Conservation (phyloP, 1,284 basidiomycete species). For the Anthracocystis walkeri region DNA sequence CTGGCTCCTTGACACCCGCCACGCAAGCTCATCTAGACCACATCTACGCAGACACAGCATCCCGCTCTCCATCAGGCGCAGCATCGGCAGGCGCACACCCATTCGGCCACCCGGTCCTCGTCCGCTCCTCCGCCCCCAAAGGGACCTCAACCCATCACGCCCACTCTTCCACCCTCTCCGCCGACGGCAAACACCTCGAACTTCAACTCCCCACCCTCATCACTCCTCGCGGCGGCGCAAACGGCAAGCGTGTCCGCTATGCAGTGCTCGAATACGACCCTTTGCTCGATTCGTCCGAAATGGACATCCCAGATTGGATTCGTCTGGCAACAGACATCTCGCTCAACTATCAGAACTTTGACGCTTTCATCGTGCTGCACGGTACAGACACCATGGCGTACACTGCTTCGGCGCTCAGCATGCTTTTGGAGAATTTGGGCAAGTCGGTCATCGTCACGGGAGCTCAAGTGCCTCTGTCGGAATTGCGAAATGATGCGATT, state of each 20-base stretch:
- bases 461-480: slow-evolving; percentile 89
- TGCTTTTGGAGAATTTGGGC: slow-evolving; percentile 88
- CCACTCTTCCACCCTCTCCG: slow-evolving; percentile 30
- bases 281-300: slow-evolving; percentile 87
- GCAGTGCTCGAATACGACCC: slow-evolving; percentile 66
- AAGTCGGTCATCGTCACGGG: slow-evolving; percentile 89
- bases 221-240: slow-evolving; percentile 48
- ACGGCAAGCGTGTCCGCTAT: slow-evolving; percentile 57
- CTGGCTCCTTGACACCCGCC: slow-evolving; percentile 21
- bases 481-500: slow-evolving; percentile 82
- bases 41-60: slow-evolving; percentile 31
- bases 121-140: slow-evolving; percentile 52
- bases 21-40: slow-evolving; percentile 39
- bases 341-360: slow-evolving; percentile 84
- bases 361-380: slow-evolving; percentile 89
- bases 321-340: slow-evolving; percentile 89
- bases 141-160: slow-evolving; percentile 59
- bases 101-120: slow-evolving; percentile 49
- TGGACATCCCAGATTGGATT: slow-evolving; percentile 81
- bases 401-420: slow-evolving; percentile 72
- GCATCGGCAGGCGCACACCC: slow-evolving; percentile 28
- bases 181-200: slow-evolving; percentile 53
- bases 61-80: slow-evolving; percentile 20
- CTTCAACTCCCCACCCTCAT: slow-evolving; percentile 61
- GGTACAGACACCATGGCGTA: slow-evolving; percentile 77